A percentile compares a stretch with the other conserved stretches of the same genome.
Conservation (phyloP, 768 basidiomycete species). For the Trametes cubensis region DNA sequence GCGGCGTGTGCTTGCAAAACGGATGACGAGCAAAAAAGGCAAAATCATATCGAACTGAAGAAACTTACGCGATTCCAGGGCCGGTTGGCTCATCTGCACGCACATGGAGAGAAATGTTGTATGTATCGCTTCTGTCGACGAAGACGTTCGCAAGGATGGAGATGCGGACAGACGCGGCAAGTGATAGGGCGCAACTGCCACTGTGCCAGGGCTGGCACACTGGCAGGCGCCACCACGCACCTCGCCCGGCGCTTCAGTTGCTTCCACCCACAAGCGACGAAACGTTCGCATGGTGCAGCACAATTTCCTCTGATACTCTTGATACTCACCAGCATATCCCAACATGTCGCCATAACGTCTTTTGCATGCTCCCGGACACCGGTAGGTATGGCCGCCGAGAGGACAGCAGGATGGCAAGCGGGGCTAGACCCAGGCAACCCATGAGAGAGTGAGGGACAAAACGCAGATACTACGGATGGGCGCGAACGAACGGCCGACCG, state of each 20-base stretch:
- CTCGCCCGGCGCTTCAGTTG: neutral
- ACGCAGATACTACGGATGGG: too few species aligned
- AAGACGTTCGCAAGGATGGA: neutral
- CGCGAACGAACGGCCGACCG: neutral
- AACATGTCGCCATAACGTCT: too few species aligned
- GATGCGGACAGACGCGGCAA: neutral
- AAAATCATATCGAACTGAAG: neutral
- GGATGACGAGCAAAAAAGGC: neutral
- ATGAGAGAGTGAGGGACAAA: too few species aligned
- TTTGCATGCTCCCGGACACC: too few species aligned
- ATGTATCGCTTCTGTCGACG: neutral
- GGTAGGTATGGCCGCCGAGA: too few species aligned
- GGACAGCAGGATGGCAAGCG: too few species aligned
- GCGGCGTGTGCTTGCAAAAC: slow-evolving; percentile 1
- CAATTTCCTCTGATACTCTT: neutral
- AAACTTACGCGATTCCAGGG: slow-evolving; percentile 6
- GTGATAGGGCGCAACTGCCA: slow-evolving; percentile 1
- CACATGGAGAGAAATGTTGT: neutral
- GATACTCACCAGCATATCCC: neutral
- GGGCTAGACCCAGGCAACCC: too few species aligned
- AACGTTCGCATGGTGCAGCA: slow-evolving; percentile 1
- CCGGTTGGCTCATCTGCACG: slow-evolving; percentile 3
- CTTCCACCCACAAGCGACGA: neutral
- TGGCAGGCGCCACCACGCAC: slow-evolving; percentile 2
- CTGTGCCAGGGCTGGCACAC: neutral